Base-by-base conservation (phyloP, 306 rosid genomes). In the Trifolium fragiferum region DNA sequence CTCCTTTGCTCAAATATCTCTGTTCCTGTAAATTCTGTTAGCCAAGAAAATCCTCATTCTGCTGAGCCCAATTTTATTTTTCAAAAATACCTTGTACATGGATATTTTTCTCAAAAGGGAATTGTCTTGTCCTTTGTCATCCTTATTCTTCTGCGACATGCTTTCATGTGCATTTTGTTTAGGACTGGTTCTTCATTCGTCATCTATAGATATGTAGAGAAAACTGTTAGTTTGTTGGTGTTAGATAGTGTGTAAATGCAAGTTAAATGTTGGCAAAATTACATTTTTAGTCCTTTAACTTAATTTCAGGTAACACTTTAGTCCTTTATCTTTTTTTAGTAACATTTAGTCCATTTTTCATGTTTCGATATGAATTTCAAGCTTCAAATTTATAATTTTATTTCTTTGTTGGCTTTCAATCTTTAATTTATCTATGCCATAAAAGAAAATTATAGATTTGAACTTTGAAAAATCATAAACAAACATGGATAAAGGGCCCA, bases 221-320 rank as follows among this genome's bases (percentile, higher is more conserved):
- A 10, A 54, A 30, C 40, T 70, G 60, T 70, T 76, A 53, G 74
- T 66, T 70, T 70, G 46, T 63, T 18, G 16, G 41, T 47, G 37
- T 13, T 51, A 32, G 51, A 70, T 57, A 46, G 30, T 75, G 77
- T 32, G 53, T 61, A 32, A 41, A 46, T 32, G 68, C 20, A 51
- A 41, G 73, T 69, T 68, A 59, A 57, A 61, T 61, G 23, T 73
- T 74, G n/a, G n/a, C n/a, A n/a, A n/a, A n/a, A n/a, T n/a, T n/a
- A n/a, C n/a, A n/a, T n/a, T n/a, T n/a, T n/a, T n/a, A n/a, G n/a
- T n/a, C n/a, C n/a, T n/a, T n/a, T n/a, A n/a, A n/a, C n/a, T n/a
- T n/a, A n/a, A n/a, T n/a, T n/a, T n/a, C n/a, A n/a, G n/a, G n/a
- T n/a, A n/a, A n/a, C n/a, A n/a, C n/a, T n/a, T n/a, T n/a, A n/a